Conservation (phyloP, 345 rosid species). For the Arabis hirsuta region DNA sequence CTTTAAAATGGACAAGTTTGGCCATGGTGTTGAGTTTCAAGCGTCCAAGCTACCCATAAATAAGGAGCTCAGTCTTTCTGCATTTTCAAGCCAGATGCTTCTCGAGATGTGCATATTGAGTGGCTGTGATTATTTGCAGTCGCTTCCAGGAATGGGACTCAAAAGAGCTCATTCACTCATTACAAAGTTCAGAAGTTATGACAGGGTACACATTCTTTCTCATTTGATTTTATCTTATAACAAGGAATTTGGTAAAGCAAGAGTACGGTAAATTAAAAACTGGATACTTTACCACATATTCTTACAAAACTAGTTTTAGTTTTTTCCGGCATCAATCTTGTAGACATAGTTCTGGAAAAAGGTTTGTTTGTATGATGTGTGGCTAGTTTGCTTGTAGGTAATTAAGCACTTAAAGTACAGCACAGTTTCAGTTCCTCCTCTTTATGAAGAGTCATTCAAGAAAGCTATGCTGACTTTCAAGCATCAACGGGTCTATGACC, state of each 20-base stretch:
- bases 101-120: slow-evolving; percentile 98
- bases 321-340: slow-evolving; percentile 22
- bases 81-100: slow-evolving; percentile 82
- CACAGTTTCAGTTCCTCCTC: slow-evolving; percentile 75
- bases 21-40: slow-evolving; percentile 87
- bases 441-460: slow-evolving; percentile 83
- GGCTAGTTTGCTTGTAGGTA: slow-evolving; percentile 55
- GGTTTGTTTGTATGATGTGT: slow-evolving; percentile 8
- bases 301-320: slow-evolving; percentile 9
- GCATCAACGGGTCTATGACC: slow-evolving; percentile 93
- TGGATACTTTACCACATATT: background rate
- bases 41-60: slow-evolving; percentile 67
- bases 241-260: slow-evolving; percentile 8
- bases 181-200: slow-evolving; percentile 76
- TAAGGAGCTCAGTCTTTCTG: slow-evolving; percentile 67
- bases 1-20: slow-evolving; percentile 96
- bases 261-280: background rate
- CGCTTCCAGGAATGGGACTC: slow-evolving; percentile 93
- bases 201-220: slow-evolving; percentile 57
- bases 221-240: slow-evolving; percentile 12
- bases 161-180: slow-evolving; percentile 92
- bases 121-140: slow-evolving; percentile 95
- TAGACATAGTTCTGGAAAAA: background rate
- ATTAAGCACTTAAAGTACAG: slow-evolving; percentile 88
- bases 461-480: slow-evolving; percentile 87